These are phyloP conservation scores for Talaromyces marneffei DNA, from an alignment of 2,329 filamentous ascomycete genomes.

Conservation along the genomic window DNA sequence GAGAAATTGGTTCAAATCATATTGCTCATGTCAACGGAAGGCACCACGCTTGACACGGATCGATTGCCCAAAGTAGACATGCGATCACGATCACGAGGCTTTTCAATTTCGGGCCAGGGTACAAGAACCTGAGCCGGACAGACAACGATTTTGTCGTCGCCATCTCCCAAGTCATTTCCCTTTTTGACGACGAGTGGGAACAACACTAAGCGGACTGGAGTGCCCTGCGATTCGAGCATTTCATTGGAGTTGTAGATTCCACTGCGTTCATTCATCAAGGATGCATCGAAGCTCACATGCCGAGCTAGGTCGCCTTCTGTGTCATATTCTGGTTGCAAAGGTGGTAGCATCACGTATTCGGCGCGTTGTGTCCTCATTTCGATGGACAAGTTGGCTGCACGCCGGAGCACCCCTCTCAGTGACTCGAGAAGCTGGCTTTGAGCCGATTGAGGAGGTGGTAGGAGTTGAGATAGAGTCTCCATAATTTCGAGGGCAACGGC, in stretches of 20 bases:
- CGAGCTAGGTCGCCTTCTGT: slow-evolving; percentile 81
- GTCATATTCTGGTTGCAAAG: slow-evolving; percentile 90
- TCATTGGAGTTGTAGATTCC: slow-evolving; percentile 66
- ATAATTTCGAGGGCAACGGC: slow-evolving; percentile 92
- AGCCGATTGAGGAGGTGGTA: slow-evolving; percentile 77
- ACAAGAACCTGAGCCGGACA: slow-evolving; percentile 92
- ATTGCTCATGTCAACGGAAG: slow-evolving; percentile 40
- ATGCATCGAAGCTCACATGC: slow-evolving; percentile 85
- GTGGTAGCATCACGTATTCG: slow-evolving; percentile 98
- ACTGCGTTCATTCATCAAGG: slow-evolving; percentile 89
- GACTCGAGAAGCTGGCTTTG: slow-evolving; percentile 77
- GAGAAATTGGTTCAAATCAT: slow-evolving; percentile 28
- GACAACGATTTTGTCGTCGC: slow-evolving; percentile 91
- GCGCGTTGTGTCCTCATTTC: slow-evolving; percentile 97
- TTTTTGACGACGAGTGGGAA: slow-evolving; percentile 97
- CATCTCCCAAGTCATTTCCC: slow-evolving; percentile 78
- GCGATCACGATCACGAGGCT: slow-evolving; percentile 27
- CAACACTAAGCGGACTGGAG: slow-evolving; percentile 82
- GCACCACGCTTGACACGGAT: slow-evolving; percentile 40
- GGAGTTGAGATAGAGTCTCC: slow-evolving; percentile 71
- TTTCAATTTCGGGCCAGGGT: slow-evolving; percentile 45
- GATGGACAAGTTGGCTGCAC: slow-evolving; percentile 83
- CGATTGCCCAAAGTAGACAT: slow-evolving; percentile 33
- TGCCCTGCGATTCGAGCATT: slow-evolving; percentile 67
- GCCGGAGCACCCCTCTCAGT: slow-evolving; percentile 76